phyloP scores from a whole-genome alignment of 2,329 filamentous ascomycete species.

The Alternaria atra region DNA sequence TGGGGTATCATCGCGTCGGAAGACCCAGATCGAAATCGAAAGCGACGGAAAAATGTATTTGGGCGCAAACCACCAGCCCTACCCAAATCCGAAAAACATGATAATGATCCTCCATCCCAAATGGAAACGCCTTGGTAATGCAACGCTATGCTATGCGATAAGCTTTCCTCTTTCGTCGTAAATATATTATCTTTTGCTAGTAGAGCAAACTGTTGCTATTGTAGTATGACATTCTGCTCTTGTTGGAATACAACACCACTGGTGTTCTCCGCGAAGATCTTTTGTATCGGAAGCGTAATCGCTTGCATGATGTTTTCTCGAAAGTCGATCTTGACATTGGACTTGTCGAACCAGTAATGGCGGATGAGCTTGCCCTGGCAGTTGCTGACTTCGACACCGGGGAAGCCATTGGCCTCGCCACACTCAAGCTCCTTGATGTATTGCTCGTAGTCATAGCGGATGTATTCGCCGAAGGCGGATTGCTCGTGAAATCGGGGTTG shows the following conservation, averaged over 20 bases:
- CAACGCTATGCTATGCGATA: constrained; percentile 34
- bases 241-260: constrained; percentile 39
- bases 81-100: constrained; percentile 7
- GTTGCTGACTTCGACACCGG: constrained; percentile 46
- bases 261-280: constrained; percentile 44
- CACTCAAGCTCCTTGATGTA: constrained; percentile 51
- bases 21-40: constrained; percentile 27
- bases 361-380: constrained; percentile 50
- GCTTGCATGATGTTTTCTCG: constrained; percentile 51
- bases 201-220: not conserved
- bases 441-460: constrained; percentile 52
- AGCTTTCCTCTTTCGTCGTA: constrained; percentile 7
- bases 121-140: constrained; percentile 33
- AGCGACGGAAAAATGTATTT: constrained; percentile 6
- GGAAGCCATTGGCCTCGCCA: constrained; percentile 51
- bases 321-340: constrained; percentile 45
- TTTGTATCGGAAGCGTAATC: constrained; percentile 47
- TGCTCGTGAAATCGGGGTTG: constrained; percentile 51
- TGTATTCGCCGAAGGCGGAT: constrained; percentile 51
- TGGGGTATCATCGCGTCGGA: constrained; percentile 34
- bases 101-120: constrained; percentile 5
- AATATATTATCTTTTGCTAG: constrained; percentile 2
- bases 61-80: constrained; percentile 4
- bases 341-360: constrained; percentile 52
- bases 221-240: constrained; percentile 40